Conservation (phyloP, 345 rosid species). For the Rhizophora mangle region DNA sequence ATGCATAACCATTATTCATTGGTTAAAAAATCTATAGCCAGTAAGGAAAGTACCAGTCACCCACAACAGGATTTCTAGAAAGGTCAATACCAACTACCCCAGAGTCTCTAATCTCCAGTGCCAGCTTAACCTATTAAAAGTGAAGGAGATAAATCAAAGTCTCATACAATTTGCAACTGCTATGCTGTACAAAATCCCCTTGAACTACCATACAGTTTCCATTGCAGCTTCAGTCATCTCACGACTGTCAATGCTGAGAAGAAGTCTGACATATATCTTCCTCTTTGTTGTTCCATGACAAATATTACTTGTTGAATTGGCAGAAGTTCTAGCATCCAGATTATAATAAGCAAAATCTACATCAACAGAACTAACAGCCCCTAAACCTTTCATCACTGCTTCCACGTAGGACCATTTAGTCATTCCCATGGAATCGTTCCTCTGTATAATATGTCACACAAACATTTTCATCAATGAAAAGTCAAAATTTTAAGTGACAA, state of each 20-base stretch:
- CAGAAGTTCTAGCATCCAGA: conserved; percentile 17
- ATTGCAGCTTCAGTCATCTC: conserved; percentile 81
- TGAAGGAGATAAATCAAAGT: background rate
- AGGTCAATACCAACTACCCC: conserved; percentile 94
- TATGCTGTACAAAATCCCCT: background rate
- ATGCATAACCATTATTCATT: background rate
- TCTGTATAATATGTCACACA: conserved; percentile 41
- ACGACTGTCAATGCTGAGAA: conserved; percentile 95
- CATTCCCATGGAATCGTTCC: conserved; percentile 79
- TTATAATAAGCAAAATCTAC: conserved; percentile 42
- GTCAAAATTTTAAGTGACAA: background rate
- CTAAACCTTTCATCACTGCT: conserved; percentile 77
- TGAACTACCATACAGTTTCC: conserved; percentile 68
- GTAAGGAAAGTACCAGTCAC: conserved; percentile 57
- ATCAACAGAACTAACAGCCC: conserved; percentile 53
- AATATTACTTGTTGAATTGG: conserved; percentile 20
- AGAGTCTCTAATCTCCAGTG: conserved; percentile 64
- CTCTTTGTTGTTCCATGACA: conserved; percentile 42
- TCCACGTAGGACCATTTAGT: conserved; percentile 93
- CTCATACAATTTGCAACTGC: conserved; percentile 3
- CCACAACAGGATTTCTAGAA: conserved; percentile 87
- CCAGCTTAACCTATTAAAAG: conserved; percentile 70
- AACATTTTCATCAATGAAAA: conserved; percentile 11
- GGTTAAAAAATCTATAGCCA: background rate
- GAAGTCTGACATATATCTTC: conserved; percentile 79